A percentile compares a stretch with the other conserved stretches of the same genome.
Conservation (phyloP, 225 moss, liverwort and hornwort species). For the Straminergon stramineum region DNA sequence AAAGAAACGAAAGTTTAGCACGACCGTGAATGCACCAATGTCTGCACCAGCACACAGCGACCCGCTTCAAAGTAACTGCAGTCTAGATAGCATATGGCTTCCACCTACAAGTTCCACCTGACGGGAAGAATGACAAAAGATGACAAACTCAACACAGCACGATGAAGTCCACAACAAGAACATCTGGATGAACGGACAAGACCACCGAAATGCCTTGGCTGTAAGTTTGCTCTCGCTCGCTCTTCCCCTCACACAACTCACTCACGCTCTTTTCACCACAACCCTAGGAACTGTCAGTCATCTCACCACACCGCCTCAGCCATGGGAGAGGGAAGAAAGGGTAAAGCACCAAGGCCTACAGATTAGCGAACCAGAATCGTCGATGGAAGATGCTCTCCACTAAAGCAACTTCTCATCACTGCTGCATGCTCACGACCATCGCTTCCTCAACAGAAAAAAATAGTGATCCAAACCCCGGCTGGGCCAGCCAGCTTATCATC, state of each 20-base stretch:
- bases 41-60: conserved; percentile 4
- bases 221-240: not conserved
- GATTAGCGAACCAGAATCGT: conserved; percentile 19
- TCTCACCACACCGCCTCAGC: conserved; percentile 10
- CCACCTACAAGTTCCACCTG: not conserved
- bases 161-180: conserved; percentile 13
- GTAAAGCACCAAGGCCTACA: not conserved
- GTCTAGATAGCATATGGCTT: conserved; percentile 12
- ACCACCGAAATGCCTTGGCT: not conserved
- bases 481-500: conserved; percentile 9
- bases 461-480: not conserved
- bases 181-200: conserved; percentile 8
- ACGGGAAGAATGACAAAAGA: not conserved
- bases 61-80: conserved; percentile 10
- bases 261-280: not conserved
- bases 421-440: conserved; percentile 9
- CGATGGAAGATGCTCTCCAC: conserved; percentile 26
- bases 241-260: not conserved
- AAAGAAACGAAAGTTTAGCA: conserved; percentile 1
- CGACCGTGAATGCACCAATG: conserved; percentile 14
- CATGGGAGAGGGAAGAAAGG: not conserved
- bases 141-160: not conserved
- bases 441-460: not conserved
- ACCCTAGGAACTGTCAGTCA: conserved; percentile 23
- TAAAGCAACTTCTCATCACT: conserved; percentile 8